phyloP scores from a whole-genome alignment of 192 early-diverging fungal genomes.

The Coemansia aciculifera region DNA sequence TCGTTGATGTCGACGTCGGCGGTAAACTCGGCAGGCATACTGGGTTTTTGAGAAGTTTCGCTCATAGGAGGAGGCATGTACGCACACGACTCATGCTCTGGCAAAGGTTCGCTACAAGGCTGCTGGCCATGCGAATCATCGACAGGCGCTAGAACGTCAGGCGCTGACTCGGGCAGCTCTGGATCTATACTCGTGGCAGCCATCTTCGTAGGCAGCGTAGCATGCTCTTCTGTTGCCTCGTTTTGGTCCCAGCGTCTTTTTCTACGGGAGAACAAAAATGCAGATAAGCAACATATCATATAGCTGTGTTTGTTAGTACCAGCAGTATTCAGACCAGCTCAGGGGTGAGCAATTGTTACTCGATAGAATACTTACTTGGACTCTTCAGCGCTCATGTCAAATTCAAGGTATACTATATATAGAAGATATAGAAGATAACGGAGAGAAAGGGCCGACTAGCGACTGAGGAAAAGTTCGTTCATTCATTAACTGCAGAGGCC shows the following conservation, averaged over 20 bases:
- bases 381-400: slow-evolving; percentile 11
- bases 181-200: neutral
- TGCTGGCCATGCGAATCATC: neutral
- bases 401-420: neutral
- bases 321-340: neutral
- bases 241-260: slow-evolving; percentile 30
- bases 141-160: neutral
- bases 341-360: neutral
- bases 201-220: neutral
- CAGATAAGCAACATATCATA: neutral
- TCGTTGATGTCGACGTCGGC: slow-evolving; percentile 80
- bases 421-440: neutral
- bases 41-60: neutral
- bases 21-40: slow-evolving; percentile 36
- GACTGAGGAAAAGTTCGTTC: neutral
- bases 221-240: neutral
- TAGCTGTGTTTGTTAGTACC: neutral
- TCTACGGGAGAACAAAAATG: neutral
- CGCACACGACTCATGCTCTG: neutral
- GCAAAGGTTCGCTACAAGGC: neutral
- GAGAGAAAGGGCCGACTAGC: neutral
- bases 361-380: neutral
- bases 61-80: slow-evolving; percentile 16
- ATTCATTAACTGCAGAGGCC: neutral
- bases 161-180: neutral